phyloP scores from a whole-genome alignment of 129 eudicot species.

The Flaveria bidentis region DNA sequence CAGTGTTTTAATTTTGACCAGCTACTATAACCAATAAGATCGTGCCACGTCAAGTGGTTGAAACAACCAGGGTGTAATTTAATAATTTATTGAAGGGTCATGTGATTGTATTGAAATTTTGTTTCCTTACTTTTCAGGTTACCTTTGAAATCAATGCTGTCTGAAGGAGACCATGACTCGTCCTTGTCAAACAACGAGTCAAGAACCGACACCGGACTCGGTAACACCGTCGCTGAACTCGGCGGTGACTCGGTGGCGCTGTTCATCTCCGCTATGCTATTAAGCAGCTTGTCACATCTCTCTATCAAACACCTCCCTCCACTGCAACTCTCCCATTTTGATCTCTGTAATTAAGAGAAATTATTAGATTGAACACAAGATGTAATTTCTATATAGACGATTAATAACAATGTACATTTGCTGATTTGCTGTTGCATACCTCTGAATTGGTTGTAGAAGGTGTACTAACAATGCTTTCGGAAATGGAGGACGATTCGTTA shows the following conservation, averaged over 20 bases:
- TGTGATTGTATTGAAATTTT: constrained; percentile 39
- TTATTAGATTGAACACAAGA: not conserved
- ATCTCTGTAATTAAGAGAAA: constrained; percentile 38
- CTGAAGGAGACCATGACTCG: constrained; percentile 72
- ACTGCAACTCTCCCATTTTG: constrained; percentile 33
- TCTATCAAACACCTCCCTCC: constrained; percentile 67
- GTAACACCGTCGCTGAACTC: constrained; percentile 24
- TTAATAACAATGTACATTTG: too few species aligned
- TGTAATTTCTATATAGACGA: not conserved
- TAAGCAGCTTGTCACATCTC: constrained; percentile 75
- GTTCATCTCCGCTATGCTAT: constrained; percentile 75
- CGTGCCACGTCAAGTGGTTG: constrained; percentile 11
- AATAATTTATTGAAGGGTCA: constrained; percentile 24
- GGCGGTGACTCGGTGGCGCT: constrained; percentile 47
- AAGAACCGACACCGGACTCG: constrained; percentile 98
- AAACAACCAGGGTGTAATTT: constrained; percentile 21
- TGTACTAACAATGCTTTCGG: constrained; percentile 57
- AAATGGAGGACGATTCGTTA: constrained; percentile 68
- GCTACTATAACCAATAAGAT: constrained; percentile 11
- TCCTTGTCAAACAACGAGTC: constrained; percentile 83
- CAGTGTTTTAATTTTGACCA: constrained; percentile 5
- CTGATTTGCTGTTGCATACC: not conserved
- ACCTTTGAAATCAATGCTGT: constrained; percentile 88
- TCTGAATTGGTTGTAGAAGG: constrained; percentile 60
- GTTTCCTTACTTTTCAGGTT: constrained; percentile 11